Percentiles rank a stretch among this genome's conserved stretches.
phyloP scores from a whole-genome alignment of 495 filamentous ascomycete species.

The Penicillium cinerascens region DNA sequence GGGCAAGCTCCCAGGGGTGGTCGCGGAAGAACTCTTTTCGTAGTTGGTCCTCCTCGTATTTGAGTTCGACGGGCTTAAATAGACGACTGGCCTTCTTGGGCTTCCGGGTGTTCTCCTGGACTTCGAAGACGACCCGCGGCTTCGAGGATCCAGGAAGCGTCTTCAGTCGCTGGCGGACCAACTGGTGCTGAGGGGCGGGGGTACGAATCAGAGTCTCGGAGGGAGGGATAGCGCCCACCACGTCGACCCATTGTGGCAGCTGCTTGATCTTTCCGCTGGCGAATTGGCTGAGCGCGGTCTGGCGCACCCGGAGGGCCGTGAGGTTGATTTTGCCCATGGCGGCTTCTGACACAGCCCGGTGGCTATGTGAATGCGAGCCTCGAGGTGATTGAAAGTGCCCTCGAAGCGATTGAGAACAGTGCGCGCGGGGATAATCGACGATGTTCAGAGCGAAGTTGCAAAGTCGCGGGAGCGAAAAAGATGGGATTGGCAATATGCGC shows the following conservation, averaged over 20 bases:
- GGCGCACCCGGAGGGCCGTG: conserved; percentile 68
- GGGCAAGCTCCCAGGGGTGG: conserved; percentile 95
- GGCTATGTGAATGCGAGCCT: not conserved
- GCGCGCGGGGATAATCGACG: not conserved
- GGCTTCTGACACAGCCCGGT: not conserved
- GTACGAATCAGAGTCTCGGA: conserved; percentile 70
- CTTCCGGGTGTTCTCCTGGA: conserved; percentile 37
- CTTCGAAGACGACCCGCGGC: conserved; percentile 39
- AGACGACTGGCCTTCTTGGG: conserved; percentile 65
- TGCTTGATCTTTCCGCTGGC: conserved; percentile 44
- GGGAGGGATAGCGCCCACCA: conserved; percentile 72
- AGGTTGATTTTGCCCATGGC: conserved; percentile 70
- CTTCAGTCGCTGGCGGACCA: conserved; percentile 48
- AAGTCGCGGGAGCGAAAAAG: conserved; percentile 35
- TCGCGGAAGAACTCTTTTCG: conserved; percentile 80
- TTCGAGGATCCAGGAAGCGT: conserved; percentile 29
- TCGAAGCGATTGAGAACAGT: not conserved
- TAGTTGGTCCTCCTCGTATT: conserved; percentile 82
- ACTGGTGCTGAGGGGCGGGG: conserved; percentile 62
- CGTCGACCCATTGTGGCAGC: conserved; percentile 73
- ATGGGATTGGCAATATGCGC: conserved; percentile 32
- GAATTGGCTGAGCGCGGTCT: conserved; percentile 57
- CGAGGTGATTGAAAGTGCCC: not conserved
- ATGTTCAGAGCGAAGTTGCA: conserved; percentile 1
- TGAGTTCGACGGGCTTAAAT: conserved; percentile 73